Percentiles rank a stretch among this genome's conserved stretches.
phyloP scores from a whole-genome alignment of 1,284 basidiomycete species.

The Thelephora terrestris region DNA sequence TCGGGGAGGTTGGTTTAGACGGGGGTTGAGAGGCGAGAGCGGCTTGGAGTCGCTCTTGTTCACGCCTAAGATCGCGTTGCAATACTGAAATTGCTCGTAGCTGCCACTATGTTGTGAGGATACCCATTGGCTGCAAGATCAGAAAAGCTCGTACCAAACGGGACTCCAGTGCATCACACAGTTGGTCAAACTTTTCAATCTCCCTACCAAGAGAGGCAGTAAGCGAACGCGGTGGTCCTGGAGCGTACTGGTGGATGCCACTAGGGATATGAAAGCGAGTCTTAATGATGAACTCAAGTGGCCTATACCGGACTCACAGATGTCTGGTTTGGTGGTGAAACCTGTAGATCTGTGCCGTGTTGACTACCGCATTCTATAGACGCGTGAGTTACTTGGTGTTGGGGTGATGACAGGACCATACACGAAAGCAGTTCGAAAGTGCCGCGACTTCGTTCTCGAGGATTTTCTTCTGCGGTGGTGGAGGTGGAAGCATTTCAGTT shows the following conservation, averaged over 20 bases:
- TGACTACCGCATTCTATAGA: constrained; percentile 50
- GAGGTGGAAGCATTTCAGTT: constrained; percentile 24
- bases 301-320: constrained; percentile 35
- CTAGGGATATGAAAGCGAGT: constrained; percentile 21
- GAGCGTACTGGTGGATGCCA: constrained; percentile 45
- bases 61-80: constrained; percentile 52
- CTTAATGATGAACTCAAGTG: not conserved
- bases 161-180: constrained; percentile 65
- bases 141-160: constrained; percentile 40
- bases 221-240: constrained; percentile 53
- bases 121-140: not conserved
- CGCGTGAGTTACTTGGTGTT: constrained; percentile 1
- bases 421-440: constrained; percentile 47
- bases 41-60: constrained; percentile 45
- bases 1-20: constrained; percentile 13
- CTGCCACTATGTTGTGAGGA: constrained; percentile 24
- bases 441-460: constrained; percentile 55
- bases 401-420: constrained; percentile 14
- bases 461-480: constrained; percentile 33
- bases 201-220: constrained; percentile 57
- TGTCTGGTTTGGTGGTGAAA: constrained; percentile 55
- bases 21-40: constrained; percentile 15
- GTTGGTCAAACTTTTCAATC: constrained; percentile 64
- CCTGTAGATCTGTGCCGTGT: constrained; percentile 56
- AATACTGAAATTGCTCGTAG: constrained; percentile 59